Conservation (phyloP, 2,329 filamentous ascomycete genomes). For the Berkeleyomyces basicola region DNA sequence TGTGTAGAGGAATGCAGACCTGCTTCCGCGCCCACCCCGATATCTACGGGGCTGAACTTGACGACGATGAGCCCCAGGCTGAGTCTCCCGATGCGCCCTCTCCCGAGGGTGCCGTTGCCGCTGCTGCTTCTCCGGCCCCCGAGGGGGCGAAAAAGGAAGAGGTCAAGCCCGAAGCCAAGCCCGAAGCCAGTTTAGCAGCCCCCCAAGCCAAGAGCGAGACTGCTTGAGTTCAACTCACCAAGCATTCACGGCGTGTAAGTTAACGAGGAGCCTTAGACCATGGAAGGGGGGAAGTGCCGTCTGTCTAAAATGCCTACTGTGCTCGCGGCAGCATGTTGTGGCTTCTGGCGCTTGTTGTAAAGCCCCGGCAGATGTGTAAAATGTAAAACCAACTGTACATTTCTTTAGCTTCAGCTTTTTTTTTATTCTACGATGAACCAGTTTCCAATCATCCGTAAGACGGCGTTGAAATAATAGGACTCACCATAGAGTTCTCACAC, state of each 20-base stretch:
- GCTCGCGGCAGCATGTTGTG: background rate
- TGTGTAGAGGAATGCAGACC: conserved; percentile 73
- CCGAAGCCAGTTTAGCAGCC: conserved; percentile 9
- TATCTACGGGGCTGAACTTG: conserved; percentile 76
- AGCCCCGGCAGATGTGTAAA: background rate
- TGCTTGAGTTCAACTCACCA: background rate
- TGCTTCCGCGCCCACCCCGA: conserved; percentile 91
- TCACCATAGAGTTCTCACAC: background rate
- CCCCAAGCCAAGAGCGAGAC: background rate
- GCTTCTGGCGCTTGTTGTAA: background rate
- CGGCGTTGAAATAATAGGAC: background rate
- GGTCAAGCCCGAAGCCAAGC: conserved; percentile 19
- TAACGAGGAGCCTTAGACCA: background rate
- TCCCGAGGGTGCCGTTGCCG: conserved; percentile 2
- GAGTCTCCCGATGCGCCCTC: conserved; percentile 19
- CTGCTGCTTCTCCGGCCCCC: conserved; percentile 7
- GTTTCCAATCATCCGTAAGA: background rate
- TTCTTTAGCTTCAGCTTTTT: background rate
- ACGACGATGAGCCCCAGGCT: conserved; percentile 45
- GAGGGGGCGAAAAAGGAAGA: conserved; percentile 14
- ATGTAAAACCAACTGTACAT: conserved; percentile 13
- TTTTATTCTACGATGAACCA: background rate
- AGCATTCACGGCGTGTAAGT: background rate
- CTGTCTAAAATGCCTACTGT: background rate
- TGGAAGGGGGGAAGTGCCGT: background rate